Evolutionary conservation across 129 eudicot genomes (phyloP), one percentile per base, ranked within the genome.

Genomic region (Flaveria bidentis): DNA sequence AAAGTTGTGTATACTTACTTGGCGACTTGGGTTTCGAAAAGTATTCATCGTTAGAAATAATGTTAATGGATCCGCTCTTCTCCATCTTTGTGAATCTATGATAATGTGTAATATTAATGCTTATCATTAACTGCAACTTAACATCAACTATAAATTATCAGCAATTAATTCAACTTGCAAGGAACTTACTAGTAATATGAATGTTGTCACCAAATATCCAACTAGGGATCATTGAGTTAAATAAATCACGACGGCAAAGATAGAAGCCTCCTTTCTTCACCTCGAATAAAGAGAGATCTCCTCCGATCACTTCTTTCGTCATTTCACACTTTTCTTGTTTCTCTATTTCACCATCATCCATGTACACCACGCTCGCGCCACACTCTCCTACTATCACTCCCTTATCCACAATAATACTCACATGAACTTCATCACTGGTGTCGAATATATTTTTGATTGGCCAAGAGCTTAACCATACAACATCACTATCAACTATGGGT

Each of bases 341-440:
- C 39, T 18, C 22, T 44, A 25, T 16, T 60, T 49, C 60, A 16
- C 20, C 52, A 45, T 52, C 85, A 39, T 73, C 9, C 42, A 62
- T 18, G n/a, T 70, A 82, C 78, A 76, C 78, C 28, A 70, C 58
- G 57, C 30, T 61, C 4, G 17, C 69, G 17, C 77, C 71, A 47
- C 62, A 58, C 28, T 36, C 67, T 22, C 33, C 50, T 17, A 71
- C 63, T 74, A 57, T 69, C 15, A 7, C 12, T 45, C 39, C 23
- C 3, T 18, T 36, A 1, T 18, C 58, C 26, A 47, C 10, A 45
- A 28, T 4, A 15, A 70, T 77, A 9, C 23, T 18, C 25, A 77
- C 30, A 7, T 9, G 60, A 26, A 77, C 69, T 55, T 68, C 75
- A 53, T 77, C 75, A 6, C 60, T 69, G 23, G 5, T 6, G 0